A percentile compares a stretch with the other conserved stretches of the same genome.
Evolutionary conservation across 2,329 filamentous ascomycete species (phyloP).

Genomic region (Harringtonia lauricola): DNA sequence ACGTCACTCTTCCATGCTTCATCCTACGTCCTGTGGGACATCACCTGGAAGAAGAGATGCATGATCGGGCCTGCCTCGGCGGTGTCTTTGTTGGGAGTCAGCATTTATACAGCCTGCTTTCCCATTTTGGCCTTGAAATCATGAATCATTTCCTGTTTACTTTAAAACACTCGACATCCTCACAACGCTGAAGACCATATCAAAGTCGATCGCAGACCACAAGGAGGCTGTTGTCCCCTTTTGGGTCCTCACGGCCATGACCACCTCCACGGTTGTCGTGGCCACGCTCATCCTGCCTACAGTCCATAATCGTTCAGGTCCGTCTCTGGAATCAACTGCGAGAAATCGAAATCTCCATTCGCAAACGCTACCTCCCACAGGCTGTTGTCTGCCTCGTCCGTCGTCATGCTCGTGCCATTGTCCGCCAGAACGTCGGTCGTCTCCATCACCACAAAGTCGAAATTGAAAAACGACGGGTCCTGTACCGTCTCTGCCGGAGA

Average conservation of each 20-base stretch:
- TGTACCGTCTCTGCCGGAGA: constrained; percentile 10
- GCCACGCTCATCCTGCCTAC: constrained; percentile 25
- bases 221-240: no score
- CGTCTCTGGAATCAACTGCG: constrained; percentile 17
- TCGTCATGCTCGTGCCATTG: constrained; percentile 12
- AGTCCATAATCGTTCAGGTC: constrained; percentile 9
- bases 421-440: background rate
- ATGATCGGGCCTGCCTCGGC: no score
- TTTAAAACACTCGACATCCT: no score
- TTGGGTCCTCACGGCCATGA: constrained; percentile 33
- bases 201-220: no score
- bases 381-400: constrained; percentile 18
- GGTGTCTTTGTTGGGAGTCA: no score
- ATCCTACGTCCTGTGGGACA: no score
- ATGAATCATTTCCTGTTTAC: no score
- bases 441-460: constrained; percentile 5
- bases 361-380: constrained; percentile 28
- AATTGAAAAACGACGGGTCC: constrained; percentile 14
- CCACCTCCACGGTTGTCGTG: constrained; percentile 24
- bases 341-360: constrained; percentile 21
- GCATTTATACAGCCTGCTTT: no score
- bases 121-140: no score
- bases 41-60: no score
- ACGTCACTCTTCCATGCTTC: no score
- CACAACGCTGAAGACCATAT: no score